Conservation (phyloP, 345 rosid species). For the Litchi chinensis region DNA sequence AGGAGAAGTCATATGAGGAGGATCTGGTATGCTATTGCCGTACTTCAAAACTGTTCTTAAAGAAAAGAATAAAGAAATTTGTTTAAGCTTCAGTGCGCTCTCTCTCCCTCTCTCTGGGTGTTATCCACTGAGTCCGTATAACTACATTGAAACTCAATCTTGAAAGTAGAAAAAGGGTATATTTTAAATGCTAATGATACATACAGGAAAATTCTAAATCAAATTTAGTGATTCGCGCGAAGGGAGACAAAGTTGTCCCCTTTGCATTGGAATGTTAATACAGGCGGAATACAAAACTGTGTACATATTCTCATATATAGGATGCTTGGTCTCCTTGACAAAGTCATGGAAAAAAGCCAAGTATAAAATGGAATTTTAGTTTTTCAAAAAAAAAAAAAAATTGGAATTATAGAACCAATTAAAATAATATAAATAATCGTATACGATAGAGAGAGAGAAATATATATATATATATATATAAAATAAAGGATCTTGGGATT, state of each 20-base stretch:
- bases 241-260: conserved; percentile 52
- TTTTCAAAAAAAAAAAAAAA: no score
- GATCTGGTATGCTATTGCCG: not conserved
- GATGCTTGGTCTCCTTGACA: conserved; percentile 40
- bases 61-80: not conserved
- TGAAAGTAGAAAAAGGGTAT: not conserved
- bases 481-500: conserved; percentile 31
- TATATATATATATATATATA: no score
- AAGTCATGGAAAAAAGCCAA: conserved; percentile 26
- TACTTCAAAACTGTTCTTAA: not conserved
- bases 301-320: conserved; percentile 22
- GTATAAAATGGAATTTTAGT: conserved; percentile 5
- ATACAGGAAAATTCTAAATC: not conserved
- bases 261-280: conserved; percentile 35
- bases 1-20: not conserved
- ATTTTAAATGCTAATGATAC: not conserved
- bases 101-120: not conserved
- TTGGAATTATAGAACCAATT: not conserved
- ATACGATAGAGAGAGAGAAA: not conserved
- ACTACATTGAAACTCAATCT: not conserved
- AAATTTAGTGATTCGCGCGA: conserved; percentile 35
- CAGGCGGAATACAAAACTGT: conserved; percentile 24
- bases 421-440: conserved; percentile 4
- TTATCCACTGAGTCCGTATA: not conserved
- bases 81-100: not conserved